Conservation (phyloP, 164 flowering plant species). For the Macadamia integrifolia region DNA sequence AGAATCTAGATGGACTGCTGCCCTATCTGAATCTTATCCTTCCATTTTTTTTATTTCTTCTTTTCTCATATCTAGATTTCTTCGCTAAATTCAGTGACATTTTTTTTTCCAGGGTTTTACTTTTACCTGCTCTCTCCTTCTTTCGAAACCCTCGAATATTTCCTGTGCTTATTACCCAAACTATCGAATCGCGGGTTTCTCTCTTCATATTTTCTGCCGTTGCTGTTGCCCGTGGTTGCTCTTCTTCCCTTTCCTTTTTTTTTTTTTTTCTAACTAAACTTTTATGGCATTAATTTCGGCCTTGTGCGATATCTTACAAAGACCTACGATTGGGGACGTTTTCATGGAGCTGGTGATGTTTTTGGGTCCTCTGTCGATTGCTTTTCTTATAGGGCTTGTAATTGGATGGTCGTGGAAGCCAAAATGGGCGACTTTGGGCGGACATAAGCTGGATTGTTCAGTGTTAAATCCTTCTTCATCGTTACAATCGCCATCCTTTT, state of each 20-base stretch:
- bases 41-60: background rate
- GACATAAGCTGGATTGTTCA: conserved; percentile 21
- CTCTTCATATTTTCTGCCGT: background rate
- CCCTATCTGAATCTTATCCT: background rate
- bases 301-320: conserved; percentile 43
- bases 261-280: background rate
- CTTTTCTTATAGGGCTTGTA: conserved; percentile 59
- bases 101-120: conserved; percentile 1
- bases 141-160: conserved; percentile 32
- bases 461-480: conserved; percentile 8
- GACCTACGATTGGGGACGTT: conserved; percentile 41
- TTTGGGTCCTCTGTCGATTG: conserved; percentile 58
- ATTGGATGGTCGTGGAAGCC: conserved; percentile 93
- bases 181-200: conserved; percentile 41
- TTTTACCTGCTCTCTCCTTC: background rate
- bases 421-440: conserved; percentile 53
- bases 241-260: background rate
- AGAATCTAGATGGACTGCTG: no score
- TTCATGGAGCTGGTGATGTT: conserved; percentile 39
- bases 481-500: background rate
- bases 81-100: background rate
- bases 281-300: conserved; percentile 40
- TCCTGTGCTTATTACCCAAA: conserved; percentile 22
- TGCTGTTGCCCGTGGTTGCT: background rate
- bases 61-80: background rate